These are phyloP conservation scores for Penicillium sp. DNA, from an alignment of 2,329 filamentous ascomycete species.

Conservation along the genomic window DNA sequence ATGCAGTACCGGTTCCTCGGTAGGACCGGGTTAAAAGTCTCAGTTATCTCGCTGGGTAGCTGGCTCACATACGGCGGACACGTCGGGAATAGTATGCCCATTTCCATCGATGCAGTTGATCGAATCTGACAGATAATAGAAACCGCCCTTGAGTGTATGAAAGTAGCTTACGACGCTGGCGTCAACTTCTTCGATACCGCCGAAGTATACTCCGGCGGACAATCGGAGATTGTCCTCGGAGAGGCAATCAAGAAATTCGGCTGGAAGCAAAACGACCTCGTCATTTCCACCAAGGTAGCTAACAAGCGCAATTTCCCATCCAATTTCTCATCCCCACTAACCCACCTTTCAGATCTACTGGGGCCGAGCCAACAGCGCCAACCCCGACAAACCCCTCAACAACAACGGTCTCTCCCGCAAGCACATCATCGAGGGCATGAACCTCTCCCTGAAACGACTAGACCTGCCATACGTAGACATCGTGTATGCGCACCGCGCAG, in stretches of 20 bases:
- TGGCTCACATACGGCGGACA: slow-evolving; percentile 71
- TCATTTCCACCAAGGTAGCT: slow-evolving; percentile 56
- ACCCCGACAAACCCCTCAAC: slow-evolving; percentile 61
- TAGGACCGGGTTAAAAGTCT: slow-evolving; percentile 70
- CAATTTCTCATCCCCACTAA: neutral
- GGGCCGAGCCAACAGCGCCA: slow-evolving; percentile 59
- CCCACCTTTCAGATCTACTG: slow-evolving; percentile 57
- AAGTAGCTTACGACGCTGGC: slow-evolving; percentile 56
- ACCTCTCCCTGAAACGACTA: slow-evolving; percentile 59
- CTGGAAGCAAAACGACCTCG: slow-evolving; percentile 57
- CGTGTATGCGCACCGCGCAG: slow-evolving; percentile 67
- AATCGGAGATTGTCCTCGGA: slow-evolving; percentile 56
- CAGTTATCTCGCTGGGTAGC: slow-evolving; percentile 64
- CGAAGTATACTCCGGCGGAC: slow-evolving; percentile 53
- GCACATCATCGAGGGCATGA: slow-evolving; percentile 66
- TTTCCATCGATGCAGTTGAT: neutral
- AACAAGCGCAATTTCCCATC: neutral
- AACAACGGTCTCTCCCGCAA: slow-evolving; percentile 67
- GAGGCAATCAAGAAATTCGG: slow-evolving; percentile 56
- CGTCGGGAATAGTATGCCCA: slow-evolving; percentile 58
- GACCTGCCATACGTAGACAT: slow-evolving; percentile 68
- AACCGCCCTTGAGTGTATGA: slow-evolving; percentile 44
- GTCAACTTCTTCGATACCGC: slow-evolving; percentile 59
- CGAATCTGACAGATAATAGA: slow-evolving; percentile 14
- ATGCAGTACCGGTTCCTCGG: slow-evolving; percentile 66